Conservation (phyloP, 2,329 filamentous ascomycete species). For the Alternaria triticimaculans region DNA sequence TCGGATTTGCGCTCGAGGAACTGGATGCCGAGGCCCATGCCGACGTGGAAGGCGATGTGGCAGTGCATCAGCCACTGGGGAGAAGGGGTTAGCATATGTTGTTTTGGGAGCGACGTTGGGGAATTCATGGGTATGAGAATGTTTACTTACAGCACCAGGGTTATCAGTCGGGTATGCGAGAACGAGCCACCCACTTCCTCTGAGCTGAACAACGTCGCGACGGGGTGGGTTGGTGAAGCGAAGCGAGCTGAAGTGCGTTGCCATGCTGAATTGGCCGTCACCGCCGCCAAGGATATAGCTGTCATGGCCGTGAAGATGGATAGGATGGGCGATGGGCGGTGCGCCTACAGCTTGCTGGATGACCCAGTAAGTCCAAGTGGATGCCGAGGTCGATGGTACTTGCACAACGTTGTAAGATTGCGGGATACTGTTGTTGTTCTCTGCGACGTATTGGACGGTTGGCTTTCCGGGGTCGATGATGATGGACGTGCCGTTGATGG, state of each 20-base stretch:
- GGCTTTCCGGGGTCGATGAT: slow-evolving; percentile 57
- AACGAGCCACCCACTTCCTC: slow-evolving; percentile 51
- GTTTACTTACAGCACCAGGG: slow-evolving; percentile 49
- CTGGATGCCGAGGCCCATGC: slow-evolving; percentile 35
- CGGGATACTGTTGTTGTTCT: slow-evolving; percentile 51
- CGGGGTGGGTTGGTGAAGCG: slow-evolving; percentile 45
- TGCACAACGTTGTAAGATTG: slow-evolving; percentile 51
- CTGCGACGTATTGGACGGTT: slow-evolving; percentile 53
- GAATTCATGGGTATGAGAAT: not conserved
- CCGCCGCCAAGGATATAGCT: slow-evolving; percentile 30
- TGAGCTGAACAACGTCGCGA: slow-evolving; percentile 44
- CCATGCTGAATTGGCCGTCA: slow-evolving; percentile 41
- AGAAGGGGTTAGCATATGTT: not conserved
- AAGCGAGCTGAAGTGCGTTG: slow-evolving; percentile 28
- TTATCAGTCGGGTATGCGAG: slow-evolving; percentile 60
- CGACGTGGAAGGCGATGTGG: slow-evolving; percentile 40
- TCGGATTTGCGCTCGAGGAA: slow-evolving; percentile 32
- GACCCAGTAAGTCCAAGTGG: slow-evolving; percentile 55
- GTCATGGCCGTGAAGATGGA: slow-evolving; percentile 41
- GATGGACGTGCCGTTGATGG: slow-evolving; percentile 55
- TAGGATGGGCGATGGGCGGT: slow-evolving; percentile 46
- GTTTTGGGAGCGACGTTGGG: not conserved
- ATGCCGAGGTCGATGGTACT: slow-evolving; percentile 38
- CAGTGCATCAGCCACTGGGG: slow-evolving; percentile 37
- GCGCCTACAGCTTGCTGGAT: slow-evolving; percentile 51